Conservation (phyloP, 768 basidiomycete species). For the Russula vinacea region DNA sequence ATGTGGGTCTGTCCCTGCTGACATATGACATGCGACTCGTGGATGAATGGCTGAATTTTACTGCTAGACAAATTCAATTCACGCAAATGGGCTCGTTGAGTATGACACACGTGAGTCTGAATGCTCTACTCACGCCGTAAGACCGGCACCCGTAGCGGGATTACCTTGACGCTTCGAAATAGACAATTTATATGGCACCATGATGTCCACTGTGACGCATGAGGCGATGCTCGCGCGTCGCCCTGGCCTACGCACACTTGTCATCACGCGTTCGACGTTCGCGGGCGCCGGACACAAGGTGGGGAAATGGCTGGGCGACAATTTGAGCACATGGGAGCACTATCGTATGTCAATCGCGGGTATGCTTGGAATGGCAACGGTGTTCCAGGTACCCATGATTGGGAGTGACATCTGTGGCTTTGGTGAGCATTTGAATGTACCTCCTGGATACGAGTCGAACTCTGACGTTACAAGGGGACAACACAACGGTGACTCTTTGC, state of each 20-base stretch:
- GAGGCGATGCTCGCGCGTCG: conserved; percentile 60
- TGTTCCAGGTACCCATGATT: conserved; percentile 73
- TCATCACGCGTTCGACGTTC: conserved; percentile 74
- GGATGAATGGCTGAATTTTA: neutral
- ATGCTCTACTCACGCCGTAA: neutral
- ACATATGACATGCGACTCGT: neutral
- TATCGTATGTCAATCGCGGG: conserved; percentile 60
- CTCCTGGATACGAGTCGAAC: neutral
- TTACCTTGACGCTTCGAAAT: neutral
- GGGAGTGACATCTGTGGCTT: conserved; percentile 74
- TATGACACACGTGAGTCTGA: conserved; percentile 49
- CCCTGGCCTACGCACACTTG: conserved; percentile 56
- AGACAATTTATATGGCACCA: conserved; percentile 65
- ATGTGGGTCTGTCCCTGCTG: conserved; percentile 39
- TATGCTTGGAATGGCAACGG: conserved; percentile 60
- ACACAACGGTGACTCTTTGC: conserved; percentile 67
- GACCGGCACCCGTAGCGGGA: neutral
- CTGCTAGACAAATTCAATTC: conserved; percentile 41
- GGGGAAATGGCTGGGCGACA: conserved; percentile 77
- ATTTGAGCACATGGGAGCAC: conserved; percentile 55
- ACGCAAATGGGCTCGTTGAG: conserved; percentile 56
- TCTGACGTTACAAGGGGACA: conserved; percentile 39
- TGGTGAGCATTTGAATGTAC: conserved; percentile 38
- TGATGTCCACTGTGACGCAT: conserved; percentile 65
- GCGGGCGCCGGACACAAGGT: conserved; percentile 63